These are phyloP conservation scores for Claviceps arundinis DNA, from an alignment of 2,329 filamentous ascomycete genomes.

Conservation along the genomic window DNA sequence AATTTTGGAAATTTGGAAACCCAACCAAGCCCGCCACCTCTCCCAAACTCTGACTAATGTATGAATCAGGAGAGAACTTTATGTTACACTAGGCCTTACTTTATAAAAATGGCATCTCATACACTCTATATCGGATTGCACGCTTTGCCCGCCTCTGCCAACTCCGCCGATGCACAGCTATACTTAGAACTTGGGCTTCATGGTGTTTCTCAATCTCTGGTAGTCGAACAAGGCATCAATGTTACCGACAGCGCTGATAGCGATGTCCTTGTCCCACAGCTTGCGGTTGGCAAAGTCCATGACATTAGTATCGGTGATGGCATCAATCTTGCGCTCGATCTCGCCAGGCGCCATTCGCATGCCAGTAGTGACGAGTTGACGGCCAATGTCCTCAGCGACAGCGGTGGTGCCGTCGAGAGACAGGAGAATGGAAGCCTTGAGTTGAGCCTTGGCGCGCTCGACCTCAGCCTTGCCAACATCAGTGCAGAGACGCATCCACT, in stretches of 20 bases:
- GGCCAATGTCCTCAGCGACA: conserved; percentile 94
- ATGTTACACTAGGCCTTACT: conserved; percentile 38
- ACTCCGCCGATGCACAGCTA: conserved; percentile 15
- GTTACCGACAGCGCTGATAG: conserved; percentile 81
- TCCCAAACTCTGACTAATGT: conserved; percentile 15
- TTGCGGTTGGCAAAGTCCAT: conserved; percentile 93
- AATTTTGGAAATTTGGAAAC: conserved; percentile 1
- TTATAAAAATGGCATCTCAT: conserved; percentile 35
- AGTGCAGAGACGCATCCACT: conserved; percentile 91
- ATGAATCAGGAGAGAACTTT: conserved; percentile 29
- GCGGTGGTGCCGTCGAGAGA: conserved; percentile 96
- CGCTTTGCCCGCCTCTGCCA: conserved; percentile 18
- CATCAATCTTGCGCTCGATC: conserved; percentile 83
- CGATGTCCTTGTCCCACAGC: conserved; percentile 95
- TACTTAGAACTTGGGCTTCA: conserved; percentile 62
- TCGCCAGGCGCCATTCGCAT: conserved; percentile 82
- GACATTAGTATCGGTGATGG: conserved; percentile 87
- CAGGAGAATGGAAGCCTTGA: conserved; percentile 95
- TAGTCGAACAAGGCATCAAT: conserved; percentile 81
- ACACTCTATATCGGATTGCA: conserved; percentile 39
- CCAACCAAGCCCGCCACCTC: background rate
- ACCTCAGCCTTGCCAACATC: conserved; percentile 82
- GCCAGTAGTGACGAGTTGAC: conserved; percentile 95
- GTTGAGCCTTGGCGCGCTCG: conserved; percentile 96
- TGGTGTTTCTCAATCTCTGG: conserved; percentile 66